These are phyloP conservation scores for Juglanconis sp. DNA, from an alignment of 2,329 filamentous ascomycete species.

Conservation along the genomic window DNA sequence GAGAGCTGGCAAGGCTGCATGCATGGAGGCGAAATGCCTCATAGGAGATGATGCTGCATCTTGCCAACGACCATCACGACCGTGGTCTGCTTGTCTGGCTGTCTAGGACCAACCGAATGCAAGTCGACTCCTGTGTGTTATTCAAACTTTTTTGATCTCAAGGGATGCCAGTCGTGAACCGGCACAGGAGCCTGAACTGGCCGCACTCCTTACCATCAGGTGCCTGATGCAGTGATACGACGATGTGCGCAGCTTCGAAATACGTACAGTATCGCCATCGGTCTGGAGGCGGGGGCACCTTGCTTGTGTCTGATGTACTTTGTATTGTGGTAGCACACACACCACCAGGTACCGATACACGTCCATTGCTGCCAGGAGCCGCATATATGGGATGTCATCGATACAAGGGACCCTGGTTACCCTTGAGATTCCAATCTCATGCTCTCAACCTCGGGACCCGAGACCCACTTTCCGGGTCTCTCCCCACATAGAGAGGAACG, in stretches of 20 bases:
- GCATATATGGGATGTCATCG: background rate
- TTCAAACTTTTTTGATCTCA: no score
- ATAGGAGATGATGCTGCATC: slow-evolving; percentile 15
- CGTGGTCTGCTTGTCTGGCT: background rate
- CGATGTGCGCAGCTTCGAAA: no score
- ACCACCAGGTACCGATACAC: background rate
- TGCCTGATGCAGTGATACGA: no score
- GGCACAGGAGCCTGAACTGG: no score
- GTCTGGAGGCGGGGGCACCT: no score
- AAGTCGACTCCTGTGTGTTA: background rate
- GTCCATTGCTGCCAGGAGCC: background rate
- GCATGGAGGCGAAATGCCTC: slow-evolving; percentile 16
- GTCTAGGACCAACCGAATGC: background rate
- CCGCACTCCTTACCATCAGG: no score
- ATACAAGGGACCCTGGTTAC: background rate
- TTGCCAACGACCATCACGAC: slow-evolving; percentile 13
- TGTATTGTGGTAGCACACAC: no score
- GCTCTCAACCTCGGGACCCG: background rate
- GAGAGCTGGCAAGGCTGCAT: slow-evolving; percentile 7
- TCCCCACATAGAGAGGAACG: background rate
- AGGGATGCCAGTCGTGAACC: no score
- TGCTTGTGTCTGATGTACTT: no score
- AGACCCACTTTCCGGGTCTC: background rate
- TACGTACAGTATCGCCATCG: no score
- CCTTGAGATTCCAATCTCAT: background rate